Evolutionary conservation across 2,329 filamentous ascomycete species (phyloP).

Genomic region (Parastagonospora avenae): DNA sequence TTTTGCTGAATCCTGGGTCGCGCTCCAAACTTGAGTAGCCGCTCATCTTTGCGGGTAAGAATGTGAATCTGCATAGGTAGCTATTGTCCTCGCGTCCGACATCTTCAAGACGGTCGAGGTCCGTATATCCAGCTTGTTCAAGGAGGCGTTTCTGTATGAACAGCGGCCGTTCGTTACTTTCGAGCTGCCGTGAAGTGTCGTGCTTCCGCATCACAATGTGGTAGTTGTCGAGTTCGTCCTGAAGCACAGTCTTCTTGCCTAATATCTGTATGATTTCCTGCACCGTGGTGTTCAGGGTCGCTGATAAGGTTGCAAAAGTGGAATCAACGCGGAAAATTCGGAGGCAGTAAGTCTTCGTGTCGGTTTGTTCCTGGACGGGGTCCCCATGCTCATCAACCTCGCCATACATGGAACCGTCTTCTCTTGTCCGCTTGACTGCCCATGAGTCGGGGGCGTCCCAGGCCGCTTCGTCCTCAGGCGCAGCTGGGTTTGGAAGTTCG

Average conservation of each 20-base stretch:
- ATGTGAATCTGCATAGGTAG: constrained; percentile 94
- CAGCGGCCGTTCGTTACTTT: constrained; percentile 78
- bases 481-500: constrained; percentile 26
- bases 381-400: constrained; percentile 73
- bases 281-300: constrained; percentile 81
- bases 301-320: constrained; percentile 90
- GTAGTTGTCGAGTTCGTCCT: constrained; percentile 90
- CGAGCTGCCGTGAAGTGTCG: constrained; percentile 81
- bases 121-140: constrained; percentile 89
- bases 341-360: constrained; percentile 81
- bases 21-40: constrained; percentile 73
- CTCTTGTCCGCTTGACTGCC: constrained; percentile 78
- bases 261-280: constrained; percentile 87
- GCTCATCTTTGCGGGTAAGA: constrained; percentile 85
- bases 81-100: constrained; percentile 96
- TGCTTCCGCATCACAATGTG: constrained; percentile 95
- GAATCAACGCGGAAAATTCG: constrained; percentile 93
- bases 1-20: constrained; percentile 79
- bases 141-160: constrained; percentile 90
- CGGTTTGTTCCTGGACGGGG: constrained; percentile 73
- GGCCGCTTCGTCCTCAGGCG: constrained; percentile 56
- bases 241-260: constrained; percentile 90
- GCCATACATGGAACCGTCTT: constrained; percentile 61
- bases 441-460: constrained; percentile 98
- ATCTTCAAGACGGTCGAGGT: constrained; percentile 86